phyloP scores from a whole-genome alignment of 331 rosid species.

The Acacia pycnantha region DNA sequence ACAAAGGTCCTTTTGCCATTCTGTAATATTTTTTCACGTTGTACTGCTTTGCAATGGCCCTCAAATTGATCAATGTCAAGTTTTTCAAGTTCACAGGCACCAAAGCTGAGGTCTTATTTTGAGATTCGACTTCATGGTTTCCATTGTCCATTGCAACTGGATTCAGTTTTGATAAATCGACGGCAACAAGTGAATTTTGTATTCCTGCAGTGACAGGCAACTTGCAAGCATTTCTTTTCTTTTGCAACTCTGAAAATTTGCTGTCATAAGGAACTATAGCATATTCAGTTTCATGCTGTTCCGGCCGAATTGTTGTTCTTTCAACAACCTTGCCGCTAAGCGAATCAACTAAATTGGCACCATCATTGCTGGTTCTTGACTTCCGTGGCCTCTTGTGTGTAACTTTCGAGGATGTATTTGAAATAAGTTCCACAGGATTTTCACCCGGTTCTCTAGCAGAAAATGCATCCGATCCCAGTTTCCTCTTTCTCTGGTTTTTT shows the following conservation, averaged over 20 bases:
- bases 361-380: slow-evolving; percentile 23
- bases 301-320: slow-evolving; percentile 22
- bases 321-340: slow-evolving; percentile 17
- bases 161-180: not conserved
- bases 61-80: slow-evolving; percentile 37
- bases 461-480: slow-evolving; percentile 23
- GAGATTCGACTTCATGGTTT: slow-evolving; percentile 20
- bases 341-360: slow-evolving; percentile 27
- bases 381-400: slow-evolving; percentile 46
- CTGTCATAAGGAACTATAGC: slow-evolving; percentile 37
- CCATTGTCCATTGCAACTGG: not conserved
- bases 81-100: slow-evolving; percentile 6
- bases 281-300: slow-evolving; percentile 25
- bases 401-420: slow-evolving; percentile 29
- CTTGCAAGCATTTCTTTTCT: slow-evolving; percentile 22
- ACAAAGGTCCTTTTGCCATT: slow-evolving; percentile 38
- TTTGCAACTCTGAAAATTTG: slow-evolving; percentile 37
- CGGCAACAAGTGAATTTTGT: not conserved
- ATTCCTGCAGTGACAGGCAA: not conserved
- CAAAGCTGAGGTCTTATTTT: slow-evolving; percentile 9
- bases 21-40: slow-evolving; percentile 27
- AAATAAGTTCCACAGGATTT: slow-evolving; percentile 20
- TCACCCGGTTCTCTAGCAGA: slow-evolving; percentile 24
- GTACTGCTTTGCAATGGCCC: slow-evolving; percentile 38
- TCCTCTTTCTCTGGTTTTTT: slow-evolving; percentile 35